These are phyloP conservation scores for Nemophila menziesii DNA, from an alignment of 257 asterid species.

Conservation along the genomic window DNA sequence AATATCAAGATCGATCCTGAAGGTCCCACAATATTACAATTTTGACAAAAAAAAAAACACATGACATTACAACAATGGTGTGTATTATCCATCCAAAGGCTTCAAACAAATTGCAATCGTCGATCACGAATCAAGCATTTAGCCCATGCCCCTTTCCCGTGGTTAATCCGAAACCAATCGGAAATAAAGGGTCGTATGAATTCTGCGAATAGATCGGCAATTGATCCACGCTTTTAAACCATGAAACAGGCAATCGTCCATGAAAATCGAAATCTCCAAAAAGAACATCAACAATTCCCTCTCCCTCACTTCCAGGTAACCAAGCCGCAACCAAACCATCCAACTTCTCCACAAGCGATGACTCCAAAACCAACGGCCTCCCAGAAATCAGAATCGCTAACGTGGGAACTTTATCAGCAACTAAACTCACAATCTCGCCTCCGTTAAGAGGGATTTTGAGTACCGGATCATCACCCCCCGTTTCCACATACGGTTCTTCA, in stretches of 20 bases:
- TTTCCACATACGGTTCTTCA: slow-evolving; percentile 66
- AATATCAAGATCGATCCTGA: too few relatives aligned
- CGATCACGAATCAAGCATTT: too few relatives aligned
- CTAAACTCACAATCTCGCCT: slow-evolving; percentile 26
- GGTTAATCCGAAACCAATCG: slow-evolving; percentile 62
- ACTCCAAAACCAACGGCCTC: slow-evolving; percentile 59
- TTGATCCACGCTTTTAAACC: slow-evolving; percentile 58
- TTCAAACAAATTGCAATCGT: too few relatives aligned
- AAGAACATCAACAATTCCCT: slow-evolving; percentile 55
- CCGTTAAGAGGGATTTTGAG: slow-evolving; percentile 54
- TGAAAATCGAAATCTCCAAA: slow-evolving; percentile 65
- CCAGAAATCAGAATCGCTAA: slow-evolving; percentile 56
- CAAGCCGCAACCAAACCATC: slow-evolving; percentile 76
- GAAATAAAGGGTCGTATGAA: slow-evolving; percentile 51
- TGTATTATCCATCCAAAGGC: too few relatives aligned
- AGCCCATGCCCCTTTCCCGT: slow-evolving; percentile 8
- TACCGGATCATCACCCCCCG: slow-evolving; percentile 54
- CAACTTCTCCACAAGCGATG: slow-evolving; percentile 33
- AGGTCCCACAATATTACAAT: too few relatives aligned
- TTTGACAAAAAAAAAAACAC: too few relatives aligned
- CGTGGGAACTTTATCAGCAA: slow-evolving; percentile 52
- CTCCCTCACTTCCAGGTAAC: slow-evolving; percentile 85
- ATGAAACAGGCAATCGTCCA: slow-evolving; percentile 60
- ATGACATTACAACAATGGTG: too few relatives aligned
- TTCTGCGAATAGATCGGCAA: slow-evolving; percentile 47